Base-by-base conservation (phyloP, 352 stramenopile species). In the Phytophthora palmivora region DNA sequence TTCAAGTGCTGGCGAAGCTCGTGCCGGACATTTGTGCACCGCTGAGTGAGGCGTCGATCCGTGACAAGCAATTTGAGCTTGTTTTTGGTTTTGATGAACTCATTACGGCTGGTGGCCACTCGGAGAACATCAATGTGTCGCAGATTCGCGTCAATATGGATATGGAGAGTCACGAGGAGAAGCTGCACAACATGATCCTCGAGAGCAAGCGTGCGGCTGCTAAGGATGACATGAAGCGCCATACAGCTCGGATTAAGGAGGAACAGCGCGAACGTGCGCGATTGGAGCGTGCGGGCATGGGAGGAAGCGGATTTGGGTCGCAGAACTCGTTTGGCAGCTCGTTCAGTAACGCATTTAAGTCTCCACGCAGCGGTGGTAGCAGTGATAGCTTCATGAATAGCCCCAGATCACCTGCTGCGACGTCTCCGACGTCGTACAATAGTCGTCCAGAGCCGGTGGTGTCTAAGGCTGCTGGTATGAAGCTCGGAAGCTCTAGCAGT, bases 51-150 rank as follows among this genome's bases (percentile, higher is more conserved):
- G 84, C 95, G 28, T 87, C 92, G 33, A 96, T 99, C 57, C 89
- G 90, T 43, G 95, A 98, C 57, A 97, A 98, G 74, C 93, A 97
- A 44, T 99, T 99, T 72, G 97, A 99, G 72, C 79, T 99, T 22
- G 92, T 99, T 57, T 99, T 99, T 70, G 97, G 96, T 22, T 99
- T 99, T 74, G 98, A 99, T 74, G 98, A 99, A 82, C 96, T 99
- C 36, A 94, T 99, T 36, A 98, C 95, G 32, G 91, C 95, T 7
- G 98, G 98, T 24, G 97, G 97, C n/a, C 98, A 99, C 80, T 98
- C 97, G 75, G 97, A 99, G 78, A 94, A 92, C 62, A 95, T 98
- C 54, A 97, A 87, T 46, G 69, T 98, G 46, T 84, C 87, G 70
- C 85, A 95, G 63, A 98, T 99, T 59, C 87, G 96, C 57, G 95